Base-by-base conservation (phyloP, 2,329 filamentous ascomycete genomes). In the Clonostachys byssicola region DNA sequence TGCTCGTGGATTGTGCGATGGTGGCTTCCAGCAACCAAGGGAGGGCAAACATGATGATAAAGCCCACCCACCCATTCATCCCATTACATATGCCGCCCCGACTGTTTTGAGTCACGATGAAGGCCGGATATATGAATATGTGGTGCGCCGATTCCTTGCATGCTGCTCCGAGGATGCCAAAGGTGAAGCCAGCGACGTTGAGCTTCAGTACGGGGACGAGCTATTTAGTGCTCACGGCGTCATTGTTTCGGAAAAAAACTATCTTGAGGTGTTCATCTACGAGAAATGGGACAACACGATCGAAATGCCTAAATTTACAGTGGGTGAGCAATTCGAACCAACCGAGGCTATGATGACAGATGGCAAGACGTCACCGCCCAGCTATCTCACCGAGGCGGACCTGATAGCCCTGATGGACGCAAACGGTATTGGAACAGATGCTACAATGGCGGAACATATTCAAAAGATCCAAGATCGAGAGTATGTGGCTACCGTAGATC, bases 401-500 rank as follows among this genome's bases (percentile, higher is more conserved):
- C 75, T 99, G 23, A 96, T 99, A 61, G 88, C 87, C 4, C 78
- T 99, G 12, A 99, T 99, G 94, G 94, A 99, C 69, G 92, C 90
- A 41, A 99, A 99, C 62, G 94, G 94, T 3, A 99, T 99, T 53
- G 94, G 94, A 12, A 99, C 94, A 10, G 94, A 99, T 70, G 94
- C 94, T 7, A 99, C 94, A 2, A 99, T 99, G 94, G 94, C 94
- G 0, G 94, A 99, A 59, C 94, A 99, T 62, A 99, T 99, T 59
- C 84, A 89, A 49, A 99, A 92, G 67, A 95, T 99, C 57, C 91
- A 97, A 65, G 83, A 92, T 49, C 78, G 94, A 50, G 78, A 92
- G 56, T 99, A 99, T 60, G 92, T 91, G 44, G 81, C 83, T 48
- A 85, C 87, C 2, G 71, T 61, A 61, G 81, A 68, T 61, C 75